These are phyloP conservation scores for Xylaria sp. DNA, from an alignment of 2,329 filamentous ascomycete genomes.

Conservation along the genomic window DNA sequence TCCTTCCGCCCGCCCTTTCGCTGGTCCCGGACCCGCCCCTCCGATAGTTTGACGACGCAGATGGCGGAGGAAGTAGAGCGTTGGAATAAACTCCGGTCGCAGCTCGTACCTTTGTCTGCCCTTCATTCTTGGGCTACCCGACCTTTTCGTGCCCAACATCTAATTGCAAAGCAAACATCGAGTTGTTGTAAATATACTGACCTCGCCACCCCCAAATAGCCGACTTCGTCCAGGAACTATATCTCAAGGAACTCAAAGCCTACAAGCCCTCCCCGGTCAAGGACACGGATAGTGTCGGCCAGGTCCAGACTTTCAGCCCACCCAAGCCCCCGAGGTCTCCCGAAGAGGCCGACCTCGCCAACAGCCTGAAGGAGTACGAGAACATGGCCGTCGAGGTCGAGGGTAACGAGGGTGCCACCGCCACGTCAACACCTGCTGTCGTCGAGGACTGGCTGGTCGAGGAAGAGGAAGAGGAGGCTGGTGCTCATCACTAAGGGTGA, in stretches of 20 bases:
- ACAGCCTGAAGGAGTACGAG: conserved; percentile 94
- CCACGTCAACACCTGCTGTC: conserved; percentile 67
- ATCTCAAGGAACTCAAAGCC: conserved; percentile 93
- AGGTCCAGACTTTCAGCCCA: conserved; percentile 86
- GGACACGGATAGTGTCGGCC: conserved; percentile 85
- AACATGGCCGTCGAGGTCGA: conserved; percentile 93
- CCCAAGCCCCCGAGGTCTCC: conserved; percentile 87
- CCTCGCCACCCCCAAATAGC: conserved; percentile 64
- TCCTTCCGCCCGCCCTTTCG: conserved; percentile 35
- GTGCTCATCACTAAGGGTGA: conserved; percentile 58
- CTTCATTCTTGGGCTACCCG: background rate
- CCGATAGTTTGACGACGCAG: conserved; percentile 10
- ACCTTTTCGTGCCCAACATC: background rate
- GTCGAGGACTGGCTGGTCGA: conserved; percentile 84
- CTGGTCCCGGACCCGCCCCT: background rate
- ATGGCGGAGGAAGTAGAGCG: background rate
- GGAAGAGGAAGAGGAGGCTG: conserved; percentile 70
- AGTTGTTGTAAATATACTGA: conserved; percentile 25
- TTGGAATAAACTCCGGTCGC: background rate
- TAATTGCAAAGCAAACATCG: background rate
- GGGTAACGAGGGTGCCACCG: conserved; percentile 76
- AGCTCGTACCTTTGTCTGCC: background rate
- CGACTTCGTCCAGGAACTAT: conserved; percentile 97
- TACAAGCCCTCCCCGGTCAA: conserved; percentile 91
- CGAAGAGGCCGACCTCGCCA: conserved; percentile 93